These are phyloP conservation scores for Mrakia blollopis DNA, from an alignment of 768 basidiomycete species.

Conservation along the genomic window DNA sequence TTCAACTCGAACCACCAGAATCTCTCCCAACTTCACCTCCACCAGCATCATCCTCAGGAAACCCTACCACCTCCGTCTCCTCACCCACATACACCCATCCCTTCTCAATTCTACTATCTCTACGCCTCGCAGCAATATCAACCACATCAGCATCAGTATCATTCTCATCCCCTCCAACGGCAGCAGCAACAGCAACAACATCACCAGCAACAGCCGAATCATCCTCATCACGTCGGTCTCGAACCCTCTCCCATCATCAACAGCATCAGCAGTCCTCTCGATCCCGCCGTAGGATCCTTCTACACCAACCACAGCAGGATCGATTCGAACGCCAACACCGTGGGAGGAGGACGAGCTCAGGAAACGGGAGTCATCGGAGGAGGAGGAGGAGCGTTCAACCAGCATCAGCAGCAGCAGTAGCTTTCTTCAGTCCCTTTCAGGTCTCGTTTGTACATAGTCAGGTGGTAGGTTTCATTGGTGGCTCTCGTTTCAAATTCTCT, in stretches of 20 bases:
- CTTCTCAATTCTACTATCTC: background rate
- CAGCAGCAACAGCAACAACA: background rate
- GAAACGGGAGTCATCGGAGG: no score
- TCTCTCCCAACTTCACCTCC: background rate
- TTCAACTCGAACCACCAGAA: background rate
- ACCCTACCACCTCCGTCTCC: background rate
- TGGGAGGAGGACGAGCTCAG: no score
- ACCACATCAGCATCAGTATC: background rate
- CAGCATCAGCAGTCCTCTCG: background rate
- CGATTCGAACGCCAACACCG: no score
- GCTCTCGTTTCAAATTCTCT: no score
- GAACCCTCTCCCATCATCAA: no score
- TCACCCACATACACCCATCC: background rate
- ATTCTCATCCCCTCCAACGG: background rate
- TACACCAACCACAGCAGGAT: background rate
- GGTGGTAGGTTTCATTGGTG: no score
- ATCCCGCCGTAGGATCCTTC: background rate
- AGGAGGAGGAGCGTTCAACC: no score
- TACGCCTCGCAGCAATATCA: background rate
- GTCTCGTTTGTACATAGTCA: no score
- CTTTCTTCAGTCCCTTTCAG: no score
- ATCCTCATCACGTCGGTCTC: background rate
- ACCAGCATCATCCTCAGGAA: background rate
- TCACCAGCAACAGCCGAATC: background rate
- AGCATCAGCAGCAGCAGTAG: no score